Conservation (phyloP, 805 yeast species). For the Wickerhamomyces rabaulensis region DNA sequence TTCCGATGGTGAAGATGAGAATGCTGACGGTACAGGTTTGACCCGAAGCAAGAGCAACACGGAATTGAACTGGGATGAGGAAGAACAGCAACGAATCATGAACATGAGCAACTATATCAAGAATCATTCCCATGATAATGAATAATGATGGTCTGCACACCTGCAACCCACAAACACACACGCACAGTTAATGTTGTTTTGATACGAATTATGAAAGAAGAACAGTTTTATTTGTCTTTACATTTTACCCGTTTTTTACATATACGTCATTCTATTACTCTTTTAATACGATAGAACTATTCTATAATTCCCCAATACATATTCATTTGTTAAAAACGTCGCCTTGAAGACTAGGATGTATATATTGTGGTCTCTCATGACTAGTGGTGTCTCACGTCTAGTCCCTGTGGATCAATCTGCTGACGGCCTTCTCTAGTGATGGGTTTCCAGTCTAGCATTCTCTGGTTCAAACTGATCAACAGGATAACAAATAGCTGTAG, state of each 20-base stretch:
- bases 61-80: constrained; percentile 30
- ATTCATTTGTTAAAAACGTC: too few relatives aligned
- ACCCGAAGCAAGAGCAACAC: constrained; percentile 33
- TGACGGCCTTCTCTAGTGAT: too few relatives aligned
- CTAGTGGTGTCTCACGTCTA: too few relatives aligned
- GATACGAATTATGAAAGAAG: not conserved
- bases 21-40: constrained; percentile 25
- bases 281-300: too few relatives aligned
- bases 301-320: too few relatives aligned
- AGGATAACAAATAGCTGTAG: too few relatives aligned
- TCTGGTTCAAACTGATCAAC: too few relatives aligned
- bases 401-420: too few relatives aligned
- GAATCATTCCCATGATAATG: constrained; percentile 9
- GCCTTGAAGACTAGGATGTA: too few relatives aligned
- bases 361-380: too few relatives aligned
- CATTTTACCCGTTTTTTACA: not conserved
- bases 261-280: not conserved
- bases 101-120: constrained; percentile 27
- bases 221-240: not conserved
- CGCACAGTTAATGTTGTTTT: not conserved
- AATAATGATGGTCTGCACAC: not conserved
- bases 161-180: not conserved
- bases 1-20: constrained; percentile 24
- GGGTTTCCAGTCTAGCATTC: too few relatives aligned
- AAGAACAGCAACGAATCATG: constrained; percentile 26